These are phyloP conservation scores for Trypanosomatidae sp. DNA, from an alignment of 208 protist genomes.

Conservation along the genomic window DNA sequence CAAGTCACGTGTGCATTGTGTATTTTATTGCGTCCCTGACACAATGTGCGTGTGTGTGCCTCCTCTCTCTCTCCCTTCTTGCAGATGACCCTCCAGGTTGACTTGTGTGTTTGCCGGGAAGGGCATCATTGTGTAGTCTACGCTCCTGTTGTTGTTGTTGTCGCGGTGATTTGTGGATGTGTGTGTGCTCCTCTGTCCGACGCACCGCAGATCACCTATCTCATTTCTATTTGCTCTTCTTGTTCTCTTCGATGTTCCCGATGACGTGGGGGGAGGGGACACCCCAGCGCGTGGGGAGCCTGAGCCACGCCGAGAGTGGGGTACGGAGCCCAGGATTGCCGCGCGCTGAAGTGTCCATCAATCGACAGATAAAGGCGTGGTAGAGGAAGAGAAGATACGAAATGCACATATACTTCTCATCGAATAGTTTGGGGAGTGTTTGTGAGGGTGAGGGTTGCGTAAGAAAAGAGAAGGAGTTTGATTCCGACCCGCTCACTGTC, in stretches of 20 bases:
- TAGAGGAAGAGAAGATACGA: neutral
- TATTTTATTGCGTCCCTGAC: neutral
- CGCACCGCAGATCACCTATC: neutral
- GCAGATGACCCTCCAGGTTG: neutral
- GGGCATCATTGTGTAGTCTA: neutral
- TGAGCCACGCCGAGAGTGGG: neutral
- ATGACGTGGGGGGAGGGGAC: neutral
- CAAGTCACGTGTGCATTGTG: too few relatives aligned
- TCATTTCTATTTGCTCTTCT: neutral
- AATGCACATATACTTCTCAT: neutral
- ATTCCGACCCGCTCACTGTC: neutral
- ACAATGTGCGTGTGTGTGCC: neutral
- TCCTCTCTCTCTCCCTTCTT: neutral
- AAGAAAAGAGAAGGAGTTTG: neutral
- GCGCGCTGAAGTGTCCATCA: neutral
- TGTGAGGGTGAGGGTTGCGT: neutral
- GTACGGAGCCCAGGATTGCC: neutral
- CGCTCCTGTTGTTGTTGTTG: neutral
- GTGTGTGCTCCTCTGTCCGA: neutral
- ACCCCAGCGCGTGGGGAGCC: too few relatives aligned
- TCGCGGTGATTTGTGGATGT: neutral
- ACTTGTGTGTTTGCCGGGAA: neutral
- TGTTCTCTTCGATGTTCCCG: neutral
- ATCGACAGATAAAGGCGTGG: neutral
- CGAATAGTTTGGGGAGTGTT: neutral